A percentile compares a stretch with the other conserved stretches of the same genome.
Conservation (phyloP, 805 yeast genomes). For the Wickerhamiella allomyrinae region DNA sequence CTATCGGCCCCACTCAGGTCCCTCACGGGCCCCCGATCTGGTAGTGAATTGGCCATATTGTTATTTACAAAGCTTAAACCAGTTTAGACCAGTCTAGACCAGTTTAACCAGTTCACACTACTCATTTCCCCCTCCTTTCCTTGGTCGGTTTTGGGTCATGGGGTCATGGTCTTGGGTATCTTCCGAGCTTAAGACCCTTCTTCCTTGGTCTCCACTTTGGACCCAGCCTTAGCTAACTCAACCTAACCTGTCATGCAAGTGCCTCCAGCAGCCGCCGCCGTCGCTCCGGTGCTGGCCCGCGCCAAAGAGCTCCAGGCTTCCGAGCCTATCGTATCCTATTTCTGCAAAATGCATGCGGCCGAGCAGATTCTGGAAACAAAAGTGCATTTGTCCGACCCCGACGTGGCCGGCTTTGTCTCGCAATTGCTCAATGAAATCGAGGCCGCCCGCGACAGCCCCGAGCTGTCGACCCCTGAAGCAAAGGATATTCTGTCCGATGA, state of each 20-base stretch:
- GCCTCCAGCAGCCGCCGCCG: slow-evolving; percentile 18
- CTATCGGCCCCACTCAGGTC: too few species aligned
- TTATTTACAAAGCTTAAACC: too few species aligned
- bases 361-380: slow-evolving; percentile 51
- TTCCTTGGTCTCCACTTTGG: too few species aligned
- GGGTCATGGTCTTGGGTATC: too few species aligned
- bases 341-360: slow-evolving; percentile 56
- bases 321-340: slow-evolving; percentile 61
- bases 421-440: slow-evolving; percentile 61
- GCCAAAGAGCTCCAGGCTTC: slow-evolving; percentile 40
- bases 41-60: too few species aligned
- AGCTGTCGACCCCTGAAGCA: slow-evolving; percentile 26
- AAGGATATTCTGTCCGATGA: slow-evolving; percentile 43
- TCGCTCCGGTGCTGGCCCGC: slow-evolving; percentile 26
- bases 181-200: too few species aligned
- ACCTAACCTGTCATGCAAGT: slow-evolving; percentile 6
- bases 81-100: too few species aligned
- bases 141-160: too few species aligned
- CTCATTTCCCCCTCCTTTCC: too few species aligned
- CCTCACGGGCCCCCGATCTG: too few species aligned
- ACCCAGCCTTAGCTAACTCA: neutral
- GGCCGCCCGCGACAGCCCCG: slow-evolving; percentile 30
- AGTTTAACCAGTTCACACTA: too few species aligned
- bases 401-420: slow-evolving; percentile 46
- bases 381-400: slow-evolving; percentile 42